These are phyloP conservation scores for Lipomyces mesembrius DNA, from an alignment of 805 yeast species.

Conservation along the genomic window DNA sequence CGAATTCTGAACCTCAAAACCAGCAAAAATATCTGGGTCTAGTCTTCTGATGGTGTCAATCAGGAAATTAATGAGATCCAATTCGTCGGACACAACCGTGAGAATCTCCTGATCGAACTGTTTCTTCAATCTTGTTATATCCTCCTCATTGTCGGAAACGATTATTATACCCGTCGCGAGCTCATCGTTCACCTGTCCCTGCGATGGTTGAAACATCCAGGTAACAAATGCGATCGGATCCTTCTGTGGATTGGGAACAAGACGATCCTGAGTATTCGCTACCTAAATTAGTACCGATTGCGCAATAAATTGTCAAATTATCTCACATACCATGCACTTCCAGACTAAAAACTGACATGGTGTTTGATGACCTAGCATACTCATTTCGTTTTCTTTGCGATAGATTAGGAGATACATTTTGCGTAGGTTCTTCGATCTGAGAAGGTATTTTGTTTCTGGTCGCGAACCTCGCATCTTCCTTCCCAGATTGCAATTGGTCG, in stretches of 20 bases:
- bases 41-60: conserved; percentile 59
- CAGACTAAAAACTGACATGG: conserved; percentile 60
- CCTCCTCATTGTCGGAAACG: conserved; percentile 42
- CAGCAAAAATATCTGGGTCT: conserved; percentile 89
- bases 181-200: conserved; percentile 12
- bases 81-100: conserved; percentile 58
- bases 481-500: not conserved
- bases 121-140: not conserved
- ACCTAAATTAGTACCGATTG: not conserved
- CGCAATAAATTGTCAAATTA: not conserved
- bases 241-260: conserved; percentile 65
- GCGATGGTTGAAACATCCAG: conserved; percentile 55
- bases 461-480: not conserved
- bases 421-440: conserved; percentile 36
- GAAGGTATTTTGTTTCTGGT: conserved; percentile 15
- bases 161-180: conserved; percentile 34
- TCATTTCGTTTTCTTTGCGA: conserved; percentile 44
- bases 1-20: conserved; percentile 75
- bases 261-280: not conserved
- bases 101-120: conserved; percentile 48
- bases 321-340: conserved; percentile 61
- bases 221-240: conserved; percentile 66
- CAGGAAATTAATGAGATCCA: conserved; percentile 60
- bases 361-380: conserved; percentile 31
- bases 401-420: not conserved